phyloP scores from a whole-genome alignment of 257 asterid genomes.

The Fraxinus pennsylvanica region DNA sequence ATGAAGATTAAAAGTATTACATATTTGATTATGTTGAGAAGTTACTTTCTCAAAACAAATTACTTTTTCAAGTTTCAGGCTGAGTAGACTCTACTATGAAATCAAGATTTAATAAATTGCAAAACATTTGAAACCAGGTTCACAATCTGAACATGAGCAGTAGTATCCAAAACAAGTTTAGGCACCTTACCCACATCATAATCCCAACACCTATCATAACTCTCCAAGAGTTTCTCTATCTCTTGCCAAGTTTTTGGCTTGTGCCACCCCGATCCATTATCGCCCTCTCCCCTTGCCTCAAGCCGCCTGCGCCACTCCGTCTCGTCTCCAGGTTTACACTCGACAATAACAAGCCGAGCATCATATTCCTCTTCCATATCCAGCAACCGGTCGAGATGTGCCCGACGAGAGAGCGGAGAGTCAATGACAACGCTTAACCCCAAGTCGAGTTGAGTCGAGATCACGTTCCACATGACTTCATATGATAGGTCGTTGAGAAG shows the following conservation, averaged over 20 bases:
- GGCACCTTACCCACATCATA: slow-evolving; percentile 64
- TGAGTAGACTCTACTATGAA: background rate
- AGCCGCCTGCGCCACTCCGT: slow-evolving; percentile 68
- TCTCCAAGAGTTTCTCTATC: slow-evolving; percentile 61
- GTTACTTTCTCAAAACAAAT: no score
- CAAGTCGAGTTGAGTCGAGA: slow-evolving; percentile 52
- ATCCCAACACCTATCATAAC: slow-evolving; percentile 72
- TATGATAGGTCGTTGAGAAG: slow-evolving; percentile 70
- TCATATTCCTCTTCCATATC: slow-evolving; percentile 32
- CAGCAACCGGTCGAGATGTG: slow-evolving; percentile 49
- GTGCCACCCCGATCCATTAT: slow-evolving; percentile 55
- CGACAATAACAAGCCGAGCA: slow-evolving; percentile 46
- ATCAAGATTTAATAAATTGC: slow-evolving; percentile 35
- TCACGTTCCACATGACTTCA: slow-evolving; percentile 58
- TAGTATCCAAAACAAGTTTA: slow-evolving; percentile 63
- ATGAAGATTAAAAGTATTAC: no score
- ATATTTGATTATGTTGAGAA: no score
- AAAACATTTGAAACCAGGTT: slow-evolving; percentile 42
- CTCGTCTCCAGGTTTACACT: slow-evolving; percentile 62
- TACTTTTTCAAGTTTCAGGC: no score
- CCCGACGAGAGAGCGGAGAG: slow-evolving; percentile 64
- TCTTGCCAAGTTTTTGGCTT: slow-evolving; percentile 69
- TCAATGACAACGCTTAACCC: slow-evolving; percentile 61
- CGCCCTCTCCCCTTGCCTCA: slow-evolving; percentile 46
- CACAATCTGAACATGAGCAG: slow-evolving; percentile 32